Base-by-base conservation (phyloP, 169 alveolate genomes). In the Cyclospora cayetanensis region DNA sequence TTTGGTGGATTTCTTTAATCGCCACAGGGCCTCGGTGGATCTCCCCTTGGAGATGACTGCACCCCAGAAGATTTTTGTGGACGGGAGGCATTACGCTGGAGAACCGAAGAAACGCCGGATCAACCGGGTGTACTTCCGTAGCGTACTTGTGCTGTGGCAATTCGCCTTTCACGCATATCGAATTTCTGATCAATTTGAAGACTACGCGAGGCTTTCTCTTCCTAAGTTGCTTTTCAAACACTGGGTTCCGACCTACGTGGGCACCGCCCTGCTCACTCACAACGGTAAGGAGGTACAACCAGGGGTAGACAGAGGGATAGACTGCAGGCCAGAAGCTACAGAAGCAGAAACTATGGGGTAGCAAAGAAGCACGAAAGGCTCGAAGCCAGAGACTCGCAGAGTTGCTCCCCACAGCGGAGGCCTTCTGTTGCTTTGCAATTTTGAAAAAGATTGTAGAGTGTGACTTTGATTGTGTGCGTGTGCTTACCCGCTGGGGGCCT, bases 211-310 rank as follows among this genome's bases (percentile, higher is more conserved):
- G 39, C 4, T 29, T 0, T 72, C 89, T 52, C 72, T 79, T n/a
- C 50, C 43, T 25, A 15, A 79, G 22, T 35, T 79, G 42, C 89
- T 79, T 27, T 50, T 43, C 3, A 79, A 43, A 25, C 89, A 79
- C 89, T 79, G 41, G 66, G 37, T 52, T 12, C 89, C 70, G 4
- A 31, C 89, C 11, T 79, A 79, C 74, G 72, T 79, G 29, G 89
- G 72, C 37, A 52, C 89, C 0, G 70, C 70, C 72, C 89, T 46
- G 43, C 25, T 46, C 72, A 29, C 72, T 1, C 74, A 79, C 29
- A 46, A 46, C 53, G 63, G 63, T 46, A 15, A 46, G 60, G 15
- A 46, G 7, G n/a, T n/a, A n/a, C n/a, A n/a, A n/a, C n/a, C n/a
- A n/a, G n/a, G n/a, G n/a, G n/a, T n/a, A n/a, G n/a, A n/a, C n/a